Conservation (phyloP, 2,329 filamentous ascomycete species). For the Penicillium verrucosum region DNA sequence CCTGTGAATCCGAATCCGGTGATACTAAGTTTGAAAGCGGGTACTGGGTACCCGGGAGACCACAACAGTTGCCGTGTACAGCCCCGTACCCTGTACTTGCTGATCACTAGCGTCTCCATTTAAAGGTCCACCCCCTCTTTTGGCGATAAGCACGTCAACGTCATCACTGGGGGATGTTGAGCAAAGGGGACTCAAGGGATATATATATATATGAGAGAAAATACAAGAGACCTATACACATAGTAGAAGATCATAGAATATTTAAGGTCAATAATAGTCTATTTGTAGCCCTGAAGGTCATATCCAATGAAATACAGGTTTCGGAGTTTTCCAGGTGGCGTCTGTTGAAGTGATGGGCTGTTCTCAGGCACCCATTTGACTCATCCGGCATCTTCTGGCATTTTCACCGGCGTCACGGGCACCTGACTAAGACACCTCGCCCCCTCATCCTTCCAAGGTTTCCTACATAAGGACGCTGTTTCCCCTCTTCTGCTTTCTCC, state of each 20-base stretch:
- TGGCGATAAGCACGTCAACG: constrained; percentile 25
- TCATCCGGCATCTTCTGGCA: constrained; percentile 24
- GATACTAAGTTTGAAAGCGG: constrained; percentile 7
- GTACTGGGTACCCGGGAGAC: constrained; percentile 8
- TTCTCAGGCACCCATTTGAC: constrained; percentile 21
- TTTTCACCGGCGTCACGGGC: constrained; percentile 7
- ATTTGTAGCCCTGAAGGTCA: not conserved
- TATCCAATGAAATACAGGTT: not conserved
- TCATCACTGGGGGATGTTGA: constrained; percentile 13
- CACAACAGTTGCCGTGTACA: constrained; percentile 1
- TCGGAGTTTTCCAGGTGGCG: constrained; percentile 16
- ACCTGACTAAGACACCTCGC: constrained; percentile 30
- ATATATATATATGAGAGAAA: too few relatives aligned
- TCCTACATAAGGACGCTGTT: constrained; percentile 32
- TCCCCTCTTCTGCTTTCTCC: constrained; percentile 23
- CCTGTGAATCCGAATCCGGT: constrained; percentile 5
- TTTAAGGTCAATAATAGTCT: not conserved
- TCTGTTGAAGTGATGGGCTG: constrained; percentile 13
- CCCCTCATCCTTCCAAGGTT: constrained; percentile 14
- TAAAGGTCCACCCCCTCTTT: constrained; percentile 27
- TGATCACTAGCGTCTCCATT: constrained; percentile 6
- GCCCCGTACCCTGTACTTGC: constrained; percentile 11
- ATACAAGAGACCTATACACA: not conserved
- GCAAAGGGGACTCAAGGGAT: not conserved
- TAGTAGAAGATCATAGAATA: not conserved